A percentile compares a stretch with the other conserved stretches of the same genome.
phyloP scores from a whole-genome alignment of 2,329 filamentous ascomycete species.

The Sphaceloma murrayae region DNA sequence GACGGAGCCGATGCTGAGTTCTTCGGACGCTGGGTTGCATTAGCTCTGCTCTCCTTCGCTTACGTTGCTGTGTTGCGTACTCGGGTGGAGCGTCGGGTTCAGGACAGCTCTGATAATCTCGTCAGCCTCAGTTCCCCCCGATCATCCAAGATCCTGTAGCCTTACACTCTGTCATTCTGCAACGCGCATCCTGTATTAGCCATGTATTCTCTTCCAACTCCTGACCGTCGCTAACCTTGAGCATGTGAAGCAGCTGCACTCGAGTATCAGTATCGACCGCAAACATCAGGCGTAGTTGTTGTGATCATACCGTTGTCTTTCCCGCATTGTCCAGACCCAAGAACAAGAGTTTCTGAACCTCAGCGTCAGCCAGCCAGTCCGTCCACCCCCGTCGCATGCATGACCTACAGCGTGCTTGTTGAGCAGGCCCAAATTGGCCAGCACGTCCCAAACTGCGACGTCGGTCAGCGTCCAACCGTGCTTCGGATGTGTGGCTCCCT shows the following conservation, averaged over 20 bases:
- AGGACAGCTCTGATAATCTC: constrained; percentile 60
- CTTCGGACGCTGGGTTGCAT: constrained; percentile 66
- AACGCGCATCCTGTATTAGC: constrained; percentile 3
- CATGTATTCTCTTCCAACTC: not conserved
- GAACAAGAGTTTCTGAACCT: constrained; percentile 64
- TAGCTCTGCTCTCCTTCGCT: too few relatives aligned
- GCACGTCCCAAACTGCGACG: constrained; percentile 69
- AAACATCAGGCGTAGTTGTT: constrained; percentile 16
- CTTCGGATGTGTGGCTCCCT: constrained; percentile 18
- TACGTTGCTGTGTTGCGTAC: constrained; percentile 46
- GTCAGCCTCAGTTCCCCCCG: constrained; percentile 10
- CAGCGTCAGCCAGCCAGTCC: not conserved
- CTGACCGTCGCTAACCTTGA: constrained; percentile 58
- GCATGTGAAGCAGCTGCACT: constrained; percentile 68
- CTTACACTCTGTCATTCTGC: constrained; percentile 18
- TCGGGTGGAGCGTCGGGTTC: constrained; percentile 83
- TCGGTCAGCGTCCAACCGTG: constrained; percentile 16
- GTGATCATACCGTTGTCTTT: constrained; percentile 59
- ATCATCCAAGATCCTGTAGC: too few relatives aligned
- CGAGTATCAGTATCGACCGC: not conserved
- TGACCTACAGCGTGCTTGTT: constrained; percentile 69
- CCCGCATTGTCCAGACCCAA: constrained; percentile 89
- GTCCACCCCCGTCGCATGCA: not conserved
- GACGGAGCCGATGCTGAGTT: constrained; percentile 75
- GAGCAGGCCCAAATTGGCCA: constrained; percentile 75